Conservation (phyloP, 164 flowering plant species). For the Umbilicus rupestris region DNA sequence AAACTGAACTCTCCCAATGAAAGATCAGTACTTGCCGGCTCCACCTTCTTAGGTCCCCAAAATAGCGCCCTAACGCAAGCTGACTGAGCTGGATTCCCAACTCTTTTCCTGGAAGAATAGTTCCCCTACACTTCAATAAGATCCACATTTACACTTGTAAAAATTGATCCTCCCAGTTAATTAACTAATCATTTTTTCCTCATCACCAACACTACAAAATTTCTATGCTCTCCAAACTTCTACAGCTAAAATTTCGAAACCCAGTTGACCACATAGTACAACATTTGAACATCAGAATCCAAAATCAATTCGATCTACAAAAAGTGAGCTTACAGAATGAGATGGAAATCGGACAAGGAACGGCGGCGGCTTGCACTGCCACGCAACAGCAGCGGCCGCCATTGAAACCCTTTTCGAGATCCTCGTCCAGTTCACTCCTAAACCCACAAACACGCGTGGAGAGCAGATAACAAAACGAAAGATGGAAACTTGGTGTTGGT, state of each 20-base stretch:
- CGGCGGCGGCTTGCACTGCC: slow-evolving; percentile 29
- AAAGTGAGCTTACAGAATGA: slow-evolving; percentile 18
- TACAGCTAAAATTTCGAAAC: not conserved
- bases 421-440: not conserved
- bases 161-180: not conserved
- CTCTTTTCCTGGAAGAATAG: slow-evolving; percentile 10
- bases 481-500: not conserved
- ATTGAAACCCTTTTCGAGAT: not conserved
- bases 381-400: slow-evolving; percentile 17
- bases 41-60: slow-evolving; percentile 60
- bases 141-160: slow-evolving; percentile 1
- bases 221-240: not conserved
- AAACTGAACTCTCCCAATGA: slow-evolving; percentile 48
- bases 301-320: not conserved
- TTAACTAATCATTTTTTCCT: not conserved
- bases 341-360: slow-evolving; percentile 25
- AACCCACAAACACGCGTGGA: not conserved
- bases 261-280: not conserved
- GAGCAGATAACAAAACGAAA: slow-evolving; percentile 4
- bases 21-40: slow-evolving; percentile 27
- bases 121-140: slow-evolving; percentile 22
- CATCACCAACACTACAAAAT: not conserved
- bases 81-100: slow-evolving; percentile 10
- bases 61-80: slow-evolving; percentile 47
- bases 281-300: not conserved